Evolutionary conservation across 345 rosid genomes (phyloP).

Genomic region (Trapa bicornis): DNA sequence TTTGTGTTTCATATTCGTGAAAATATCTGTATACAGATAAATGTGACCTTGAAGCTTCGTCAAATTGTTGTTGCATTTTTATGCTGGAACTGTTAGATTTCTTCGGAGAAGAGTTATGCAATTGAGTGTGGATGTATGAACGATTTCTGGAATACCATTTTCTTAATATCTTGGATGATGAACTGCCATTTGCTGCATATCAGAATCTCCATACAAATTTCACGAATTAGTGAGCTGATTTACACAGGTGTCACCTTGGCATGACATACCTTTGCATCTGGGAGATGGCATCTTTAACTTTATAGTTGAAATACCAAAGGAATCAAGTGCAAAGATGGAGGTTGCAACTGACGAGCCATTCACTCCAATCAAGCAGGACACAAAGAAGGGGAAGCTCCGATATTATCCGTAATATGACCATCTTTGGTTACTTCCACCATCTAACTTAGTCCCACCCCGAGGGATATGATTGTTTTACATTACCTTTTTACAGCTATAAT

Average conservation of each 20-base stretch:
- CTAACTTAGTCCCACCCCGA: not conserved
- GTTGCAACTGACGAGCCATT: constrained; percentile 81
- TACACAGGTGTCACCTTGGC: constrained; percentile 88
- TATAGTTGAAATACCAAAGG: constrained; percentile 84
- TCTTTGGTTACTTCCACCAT: not conserved
- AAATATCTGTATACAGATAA: not conserved
- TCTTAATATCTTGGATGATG: too few species aligned
- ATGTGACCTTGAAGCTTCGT: not conserved
- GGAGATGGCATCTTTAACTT: constrained; percentile 81
- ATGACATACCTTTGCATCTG: constrained; percentile 69
- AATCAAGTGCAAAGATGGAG: constrained; percentile 96
- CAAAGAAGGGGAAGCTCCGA: constrained; percentile 62
- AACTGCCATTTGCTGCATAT: not conserved
- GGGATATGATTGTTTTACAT: not conserved
- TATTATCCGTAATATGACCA: constrained; percentile 51
- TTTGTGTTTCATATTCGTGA: not conserved
- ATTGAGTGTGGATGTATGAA: too few species aligned
- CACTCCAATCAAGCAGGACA: constrained; percentile 94
- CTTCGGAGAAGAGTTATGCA: too few species aligned
- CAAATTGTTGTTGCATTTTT: not conserved
- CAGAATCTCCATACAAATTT: not conserved
- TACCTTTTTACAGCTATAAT: constrained; percentile 44
- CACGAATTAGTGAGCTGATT: not conserved
- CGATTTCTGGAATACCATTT: too few species aligned
- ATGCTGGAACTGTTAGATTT: too few species aligned